These are phyloP conservation scores for Amanita phalloides DNA, from an alignment of 768 basidiomycete species.

Conservation along the genomic window DNA sequence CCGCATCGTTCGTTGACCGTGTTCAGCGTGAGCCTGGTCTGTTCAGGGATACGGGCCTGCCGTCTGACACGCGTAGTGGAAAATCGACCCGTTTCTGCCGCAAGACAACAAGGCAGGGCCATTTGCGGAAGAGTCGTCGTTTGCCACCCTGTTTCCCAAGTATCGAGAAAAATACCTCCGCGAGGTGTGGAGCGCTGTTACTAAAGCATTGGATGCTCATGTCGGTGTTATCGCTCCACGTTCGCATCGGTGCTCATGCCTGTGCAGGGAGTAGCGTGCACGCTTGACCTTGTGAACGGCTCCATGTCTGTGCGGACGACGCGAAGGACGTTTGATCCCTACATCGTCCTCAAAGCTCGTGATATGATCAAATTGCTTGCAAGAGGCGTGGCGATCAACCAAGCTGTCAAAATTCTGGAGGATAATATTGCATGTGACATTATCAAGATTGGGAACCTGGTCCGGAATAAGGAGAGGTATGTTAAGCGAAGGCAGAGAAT, in stretches of 20 bases:
- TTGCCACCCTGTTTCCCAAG: conserved; percentile 96
- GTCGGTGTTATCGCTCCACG: conserved; percentile 25
- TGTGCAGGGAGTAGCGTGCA: conserved; percentile 74
- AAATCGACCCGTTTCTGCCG: conserved; percentile 68
- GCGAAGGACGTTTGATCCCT: conserved; percentile 94
- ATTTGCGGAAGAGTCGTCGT: conserved; percentile 94
- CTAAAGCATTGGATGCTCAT: conserved; percentile 70
- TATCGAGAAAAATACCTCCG: conserved; percentile 95
- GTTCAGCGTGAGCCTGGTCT: conserved; percentile 30
- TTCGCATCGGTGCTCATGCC: background rate
- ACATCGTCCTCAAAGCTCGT: conserved; percentile 90
- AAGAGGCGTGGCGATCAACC: conserved; percentile 75
- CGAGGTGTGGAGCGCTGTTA: conserved; percentile 91
- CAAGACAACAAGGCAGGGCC: conserved; percentile 72
- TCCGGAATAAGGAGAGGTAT: conserved; percentile 93
- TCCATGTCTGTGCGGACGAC: conserved; percentile 97
- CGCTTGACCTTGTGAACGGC: conserved; percentile 90
- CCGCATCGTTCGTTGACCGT: conserved; percentile 2
- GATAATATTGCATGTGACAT: conserved; percentile 92
- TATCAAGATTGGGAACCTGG: conserved; percentile 92
- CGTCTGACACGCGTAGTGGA: conserved; percentile 49
- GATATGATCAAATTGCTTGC: conserved; percentile 95
- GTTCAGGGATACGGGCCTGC: background rate
- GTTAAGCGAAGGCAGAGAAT: conserved; percentile 94
- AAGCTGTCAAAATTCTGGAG: conserved; percentile 84